Evolutionary conservation across 805 yeast genomes (phyloP).

Genomic region (Lachancea thermotolerans): DNA sequence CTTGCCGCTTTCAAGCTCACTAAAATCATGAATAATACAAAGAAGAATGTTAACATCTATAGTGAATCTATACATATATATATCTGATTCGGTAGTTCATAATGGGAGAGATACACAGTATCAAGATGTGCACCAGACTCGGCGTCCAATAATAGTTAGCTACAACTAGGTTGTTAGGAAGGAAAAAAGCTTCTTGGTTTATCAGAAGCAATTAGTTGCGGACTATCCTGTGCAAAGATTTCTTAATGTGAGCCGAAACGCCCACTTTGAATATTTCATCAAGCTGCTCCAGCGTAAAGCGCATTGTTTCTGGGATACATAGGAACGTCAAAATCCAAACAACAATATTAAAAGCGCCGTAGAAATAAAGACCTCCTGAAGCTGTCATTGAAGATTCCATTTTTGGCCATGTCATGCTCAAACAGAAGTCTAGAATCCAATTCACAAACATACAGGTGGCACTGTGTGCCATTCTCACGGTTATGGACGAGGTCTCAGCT

Average conservation of each 20-base stretch:
- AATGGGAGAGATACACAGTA: too few species aligned
- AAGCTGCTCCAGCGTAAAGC: constrained; percentile 66
- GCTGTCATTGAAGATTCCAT: constrained; percentile 39
- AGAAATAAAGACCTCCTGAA: constrained; percentile 45
- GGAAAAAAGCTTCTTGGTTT: too few species aligned
- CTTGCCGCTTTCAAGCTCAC: too few species aligned
- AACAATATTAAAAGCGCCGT: constrained; percentile 46
- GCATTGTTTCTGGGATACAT: constrained; percentile 56
- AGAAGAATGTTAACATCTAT: too few species aligned
- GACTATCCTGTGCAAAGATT: not conserved
- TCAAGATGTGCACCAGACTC: too few species aligned
- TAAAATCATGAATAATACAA: too few species aligned
- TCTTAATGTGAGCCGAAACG: not conserved
- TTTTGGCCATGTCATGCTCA: constrained; percentile 53
- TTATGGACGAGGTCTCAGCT: constrained; percentile 48
- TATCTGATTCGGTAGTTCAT: too few species aligned
- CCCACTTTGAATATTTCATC: constrained; percentile 54
- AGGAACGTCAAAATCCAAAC: constrained; percentile 42
- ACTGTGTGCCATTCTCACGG: constrained; percentile 41
- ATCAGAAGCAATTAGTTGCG: too few species aligned
- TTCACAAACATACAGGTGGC: constrained; percentile 45
- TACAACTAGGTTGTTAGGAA: too few species aligned
- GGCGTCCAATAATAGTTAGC: too few species aligned
- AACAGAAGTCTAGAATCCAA: constrained; percentile 36
- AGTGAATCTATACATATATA: too few species aligned